Conservation (phyloP, 2,329 filamentous ascomycete genomes). For the Acrodontium crateriforme region DNA sequence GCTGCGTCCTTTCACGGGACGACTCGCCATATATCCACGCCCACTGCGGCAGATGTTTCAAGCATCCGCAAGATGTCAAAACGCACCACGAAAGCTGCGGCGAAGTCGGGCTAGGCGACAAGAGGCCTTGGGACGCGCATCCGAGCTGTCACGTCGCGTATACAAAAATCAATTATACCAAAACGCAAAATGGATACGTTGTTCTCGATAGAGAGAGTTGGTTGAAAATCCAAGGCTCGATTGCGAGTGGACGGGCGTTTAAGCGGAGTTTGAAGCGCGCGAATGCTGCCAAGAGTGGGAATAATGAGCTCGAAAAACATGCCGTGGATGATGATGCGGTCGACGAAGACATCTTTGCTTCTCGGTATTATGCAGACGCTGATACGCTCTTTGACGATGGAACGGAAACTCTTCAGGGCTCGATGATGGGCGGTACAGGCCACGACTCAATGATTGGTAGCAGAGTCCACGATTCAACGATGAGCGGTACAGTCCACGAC, state of each 20-base stretch:
- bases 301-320: too few relatives aligned
- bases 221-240: conserved; percentile 11
- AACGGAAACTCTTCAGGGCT: too few relatives aligned
- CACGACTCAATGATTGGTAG: too few relatives aligned
- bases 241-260: conserved; percentile 6
- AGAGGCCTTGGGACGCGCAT: conserved; percentile 11
- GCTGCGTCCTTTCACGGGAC: conserved; percentile 10
- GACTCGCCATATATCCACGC: conserved; percentile 14
- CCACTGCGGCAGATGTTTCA: conserved; percentile 12
- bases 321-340: too few relatives aligned
- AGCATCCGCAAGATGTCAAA: conserved; percentile 14
- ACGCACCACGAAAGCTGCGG: conserved; percentile 9
- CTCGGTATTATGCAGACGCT: too few relatives aligned
- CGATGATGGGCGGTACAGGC: too few relatives aligned
- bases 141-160: conserved; percentile 11
- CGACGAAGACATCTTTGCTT: too few relatives aligned
- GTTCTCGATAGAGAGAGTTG: conserved; percentile 11
- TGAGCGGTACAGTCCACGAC: too few relatives aligned
- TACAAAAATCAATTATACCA: conserved; percentile 9
- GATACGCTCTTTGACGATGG: too few relatives aligned
- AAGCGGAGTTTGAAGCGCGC: too few relatives aligned
- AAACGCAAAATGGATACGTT: conserved; percentile 11
- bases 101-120: conserved; percentile 2
- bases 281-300: too few relatives aligned
- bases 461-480: too few relatives aligned